These are phyloP conservation scores for Drechmeria coniospora DNA, from an alignment of 2,329 filamentous ascomycete genomes.

Conservation along the genomic window DNA sequence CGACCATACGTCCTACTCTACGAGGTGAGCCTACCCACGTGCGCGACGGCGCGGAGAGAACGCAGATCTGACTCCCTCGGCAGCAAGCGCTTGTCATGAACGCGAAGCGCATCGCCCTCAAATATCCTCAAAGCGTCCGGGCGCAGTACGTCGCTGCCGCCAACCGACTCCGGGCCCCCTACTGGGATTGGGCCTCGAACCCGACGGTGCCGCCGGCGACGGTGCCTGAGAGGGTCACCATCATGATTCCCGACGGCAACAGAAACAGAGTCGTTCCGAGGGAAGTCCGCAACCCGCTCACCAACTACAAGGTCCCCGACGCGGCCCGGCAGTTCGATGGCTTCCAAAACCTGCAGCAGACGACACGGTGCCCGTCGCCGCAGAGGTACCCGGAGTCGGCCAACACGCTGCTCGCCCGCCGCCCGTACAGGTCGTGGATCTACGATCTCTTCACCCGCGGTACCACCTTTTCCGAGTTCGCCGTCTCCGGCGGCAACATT, in stretches of 20 bases:
- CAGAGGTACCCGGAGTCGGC: constrained; percentile 23
- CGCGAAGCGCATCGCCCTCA: constrained; percentile 28
- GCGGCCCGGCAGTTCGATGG: constrained; percentile 20
- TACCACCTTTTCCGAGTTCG: constrained; percentile 18
- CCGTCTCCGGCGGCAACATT: constrained; percentile 17
- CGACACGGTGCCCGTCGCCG: constrained; percentile 22
- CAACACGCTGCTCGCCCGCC: constrained; percentile 16
- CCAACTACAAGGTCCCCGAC: constrained; percentile 32
- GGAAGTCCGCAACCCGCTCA: constrained; percentile 35
- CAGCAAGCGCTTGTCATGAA: constrained; percentile 34
- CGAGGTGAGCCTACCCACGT: constrained; percentile 24
- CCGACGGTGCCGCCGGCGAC: constrained; percentile 25
- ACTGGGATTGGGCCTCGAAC: constrained; percentile 38
- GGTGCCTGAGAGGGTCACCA: constrained; percentile 16
- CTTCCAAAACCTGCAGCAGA: constrained; percentile 16
- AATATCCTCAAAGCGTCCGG: constrained; percentile 21
- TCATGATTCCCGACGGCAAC: constrained; percentile 25
- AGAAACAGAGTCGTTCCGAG: too few relatives aligned
- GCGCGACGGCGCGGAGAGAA: not conserved
- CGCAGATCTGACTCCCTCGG: not conserved
- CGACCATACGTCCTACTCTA: constrained; percentile 37
- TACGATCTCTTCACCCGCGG: constrained; percentile 25
- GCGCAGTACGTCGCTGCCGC: constrained; percentile 28
- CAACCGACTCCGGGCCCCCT: constrained; percentile 30
- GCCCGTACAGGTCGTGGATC: constrained; percentile 24